Evolutionary conservation across 2,329 filamentous ascomycete genomes (phyloP), one percentile per base, ranked within the genome.

Genomic region (Rhynchosporium secalis): DNA sequence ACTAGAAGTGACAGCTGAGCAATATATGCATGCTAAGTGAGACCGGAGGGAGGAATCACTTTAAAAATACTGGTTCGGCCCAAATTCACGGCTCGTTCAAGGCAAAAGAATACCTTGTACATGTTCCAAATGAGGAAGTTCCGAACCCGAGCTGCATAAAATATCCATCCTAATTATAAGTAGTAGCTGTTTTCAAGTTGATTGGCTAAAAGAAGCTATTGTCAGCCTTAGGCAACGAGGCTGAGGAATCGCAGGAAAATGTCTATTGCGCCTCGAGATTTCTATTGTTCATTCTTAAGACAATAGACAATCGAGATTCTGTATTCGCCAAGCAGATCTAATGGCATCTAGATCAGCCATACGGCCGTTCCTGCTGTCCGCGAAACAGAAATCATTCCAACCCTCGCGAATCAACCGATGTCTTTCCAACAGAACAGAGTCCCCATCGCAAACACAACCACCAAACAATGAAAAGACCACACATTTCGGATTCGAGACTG

Each of bases 401-500:
- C 58, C 58, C 13, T 33, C 45, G 10, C 29, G 40, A n/a, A 15
- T 56, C 26, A 62, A 65, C 48, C 66, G 61, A 66, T 64, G 49
- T 58, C 65, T 72, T 41, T 67, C 69, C 10, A 60, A 33, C 49
- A 61, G 59, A 55, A 57, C 62, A 46, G 65, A 69, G 26, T 59
- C 65, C 9, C 62, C 63, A 49, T 63, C 12, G 46, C 56, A 64
- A 56, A 29, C 68, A 31, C 63, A 66, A 51, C 52, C 67, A 6
- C 66, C 66, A 13, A 69, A 68, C 56, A 65, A 71, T 52, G 70
- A 71, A 33, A 71, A 65, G 68, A 74, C 70, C 29, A 75, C 73
- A 13, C 73, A 75, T 69, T 75, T 75, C 62, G 73, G 73, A 29
- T 75, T 70, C 47, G 70, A 75, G 62, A 74, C 72, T 7, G 70